Base-by-base conservation (phyloP, 768 basidiomycete genomes). In the Pleurotus giganteus region DNA sequence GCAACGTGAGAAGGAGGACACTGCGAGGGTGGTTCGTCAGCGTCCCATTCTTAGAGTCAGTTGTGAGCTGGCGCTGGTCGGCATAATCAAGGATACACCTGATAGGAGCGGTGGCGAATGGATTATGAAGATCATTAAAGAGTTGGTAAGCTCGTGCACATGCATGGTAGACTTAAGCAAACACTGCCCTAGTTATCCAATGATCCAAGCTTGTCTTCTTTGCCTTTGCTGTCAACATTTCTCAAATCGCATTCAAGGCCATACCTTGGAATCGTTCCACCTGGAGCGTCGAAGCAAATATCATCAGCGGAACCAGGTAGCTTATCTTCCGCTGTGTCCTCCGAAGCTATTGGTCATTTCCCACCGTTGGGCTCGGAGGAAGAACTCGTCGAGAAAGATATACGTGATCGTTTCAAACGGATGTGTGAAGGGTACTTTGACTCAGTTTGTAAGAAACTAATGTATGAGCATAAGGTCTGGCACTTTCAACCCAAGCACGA, bases 391-490 rank as follows among this genome's bases (percentile, higher is more conserved):
- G 89, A 94, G 59, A 83, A 83, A 59, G 94, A 94, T 42, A 84
- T 89, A 39, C 86, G 92, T 17, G 91, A 91, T 60, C 84, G 91
- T 36, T 93, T 98, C 73, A 89, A 87, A 71, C 86, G 88, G 58
- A 89, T 96, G 85, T 94, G 95, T 62, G 89, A 94, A 69, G 86
- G 86, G 0, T 98, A 98, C 68, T 97, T 94, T 63, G 93, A 95
- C 9, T 89, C 74, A 53, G 92, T 98, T 1, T 82, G 88, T 63
- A 97, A 94, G 75, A 94, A 96, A 65, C 79, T 98, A 11, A 80
- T 92, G 39, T 87, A 91, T 59, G 94, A 97, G 61, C 95, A 97
- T 65, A 89, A 90, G 65, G 94, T 94, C 61, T 58, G 77, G 69
- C 37, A n/a, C 23, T 37, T 24, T 43, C 24, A 15, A 12, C 31